Evolutionary conservation across 1,284 basidiomycete species (phyloP).

Genomic region (Phellopilus nigrolimitatus): DNA sequence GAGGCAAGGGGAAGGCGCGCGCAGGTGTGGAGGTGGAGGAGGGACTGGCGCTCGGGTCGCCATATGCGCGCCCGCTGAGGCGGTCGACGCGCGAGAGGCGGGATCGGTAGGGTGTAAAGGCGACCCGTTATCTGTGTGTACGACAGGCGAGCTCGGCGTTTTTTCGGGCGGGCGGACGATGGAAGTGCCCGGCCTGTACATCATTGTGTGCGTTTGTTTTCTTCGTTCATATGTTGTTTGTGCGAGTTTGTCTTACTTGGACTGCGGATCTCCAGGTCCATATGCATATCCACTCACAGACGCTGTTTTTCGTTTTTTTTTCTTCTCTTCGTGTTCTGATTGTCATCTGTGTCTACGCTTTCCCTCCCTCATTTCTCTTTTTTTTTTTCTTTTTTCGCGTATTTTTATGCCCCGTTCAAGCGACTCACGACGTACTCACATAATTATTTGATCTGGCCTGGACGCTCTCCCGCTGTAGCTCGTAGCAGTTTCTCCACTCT

Average conservation of each 20-base stretch:
- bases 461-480: neutral
- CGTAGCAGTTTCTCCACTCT: neutral
- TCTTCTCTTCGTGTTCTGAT: too few species aligned
- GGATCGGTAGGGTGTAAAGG: neutral
- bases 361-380: neutral
- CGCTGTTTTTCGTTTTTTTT: too few species aligned
- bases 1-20: neutral
- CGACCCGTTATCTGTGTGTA: neutral
- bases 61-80: neutral
- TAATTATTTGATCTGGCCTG: neutral
- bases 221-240: too few species aligned
- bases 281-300: too few species aligned
- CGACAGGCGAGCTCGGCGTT: neutral
- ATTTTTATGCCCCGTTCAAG: too few species aligned
- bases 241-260: too few species aligned
- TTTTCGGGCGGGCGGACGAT: too few species aligned
- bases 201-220: too few species aligned
- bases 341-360: neutral
- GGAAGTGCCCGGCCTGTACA: too few species aligned
- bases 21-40: neutral
- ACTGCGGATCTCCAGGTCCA: too few species aligned
- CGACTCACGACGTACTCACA: too few species aligned
- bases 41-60: neutral
- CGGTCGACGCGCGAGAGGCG: neutral
- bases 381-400: too few species aligned